Percentiles rank a stretch among this genome's conserved stretches.
Conservation (phyloP, 129 eudicot genomes). For the Artemisia tridentata region DNA sequence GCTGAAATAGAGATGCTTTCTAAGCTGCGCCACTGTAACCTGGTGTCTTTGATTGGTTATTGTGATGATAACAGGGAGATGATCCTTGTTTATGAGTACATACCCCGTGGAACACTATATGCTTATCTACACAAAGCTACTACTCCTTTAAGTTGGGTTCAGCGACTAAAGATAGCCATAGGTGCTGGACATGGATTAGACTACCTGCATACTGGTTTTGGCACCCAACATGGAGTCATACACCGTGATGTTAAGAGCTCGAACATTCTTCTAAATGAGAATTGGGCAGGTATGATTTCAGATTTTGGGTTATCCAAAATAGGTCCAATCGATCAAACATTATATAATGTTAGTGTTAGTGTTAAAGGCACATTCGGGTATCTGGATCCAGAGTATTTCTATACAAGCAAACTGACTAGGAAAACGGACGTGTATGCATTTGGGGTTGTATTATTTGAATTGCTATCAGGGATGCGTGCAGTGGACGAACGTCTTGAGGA, state of each 20-base stretch:
- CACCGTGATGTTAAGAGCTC: slow-evolving; percentile 30
- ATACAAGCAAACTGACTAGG: slow-evolving; percentile 20
- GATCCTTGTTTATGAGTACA: slow-evolving; percentile 23
- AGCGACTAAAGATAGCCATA: slow-evolving; percentile 13
- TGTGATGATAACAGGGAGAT: slow-evolving; percentile 14
- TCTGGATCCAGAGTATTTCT: slow-evolving; percentile 30
- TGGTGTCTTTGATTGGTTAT: slow-evolving; percentile 25
- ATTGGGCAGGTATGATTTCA: slow-evolving; percentile 16
- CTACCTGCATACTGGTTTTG: slow-evolving; percentile 20
- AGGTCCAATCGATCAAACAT: too few relatives aligned
- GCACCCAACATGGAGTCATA: slow-evolving; percentile 16
- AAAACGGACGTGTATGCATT: slow-evolving; percentile 31
- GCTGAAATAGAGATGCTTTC: too few relatives aligned
- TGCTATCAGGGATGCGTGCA: slow-evolving; percentile 26
- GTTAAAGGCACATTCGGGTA: slow-evolving; percentile 44
- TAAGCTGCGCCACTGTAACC: neutral
- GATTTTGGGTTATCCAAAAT: neutral
- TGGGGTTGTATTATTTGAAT: slow-evolving; percentile 30
- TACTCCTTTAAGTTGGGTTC: slow-evolving; percentile 11
- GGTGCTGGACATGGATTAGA: slow-evolving; percentile 25
- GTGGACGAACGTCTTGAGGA: slow-evolving; percentile 7
- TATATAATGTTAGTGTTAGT: too few relatives aligned
- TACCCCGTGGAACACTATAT: slow-evolving; percentile 1
- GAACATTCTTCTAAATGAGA: slow-evolving; percentile 29
- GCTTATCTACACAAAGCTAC: slow-evolving; percentile 5